A percentile compares a stretch with the other conserved stretches of the same genome.
phyloP scores from a whole-genome alignment of 169 alveolate genomes.

The Eimeria nieschulzi region DNA sequence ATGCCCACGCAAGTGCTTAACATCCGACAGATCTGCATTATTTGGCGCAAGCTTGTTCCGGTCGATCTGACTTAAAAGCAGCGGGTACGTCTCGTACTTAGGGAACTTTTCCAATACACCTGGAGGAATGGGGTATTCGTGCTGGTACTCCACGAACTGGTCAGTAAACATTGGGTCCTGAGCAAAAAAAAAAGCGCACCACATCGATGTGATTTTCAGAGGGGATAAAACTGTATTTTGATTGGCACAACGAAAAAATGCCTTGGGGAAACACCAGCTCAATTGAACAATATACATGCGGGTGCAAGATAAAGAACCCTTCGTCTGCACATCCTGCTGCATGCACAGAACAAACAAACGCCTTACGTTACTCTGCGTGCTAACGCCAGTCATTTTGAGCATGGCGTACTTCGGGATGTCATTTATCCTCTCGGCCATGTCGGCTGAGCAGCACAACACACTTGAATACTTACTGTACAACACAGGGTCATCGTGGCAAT shows the following conservation, averaged over 20 bases:
- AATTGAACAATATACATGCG: background rate
- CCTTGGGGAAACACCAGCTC: background rate
- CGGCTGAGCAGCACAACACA: background rate
- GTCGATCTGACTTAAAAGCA: constrained; percentile 4
- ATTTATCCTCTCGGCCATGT: constrained; percentile 24
- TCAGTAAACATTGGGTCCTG: constrained; percentile 35
- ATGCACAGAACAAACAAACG: background rate
- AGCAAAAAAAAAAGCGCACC: background rate
- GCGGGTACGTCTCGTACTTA: constrained; percentile 37
- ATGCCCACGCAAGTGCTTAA: constrained; percentile 51
- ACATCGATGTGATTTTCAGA: background rate
- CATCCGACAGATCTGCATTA: background rate
- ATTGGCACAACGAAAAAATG: background rate
- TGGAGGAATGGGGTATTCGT: constrained; percentile 27
- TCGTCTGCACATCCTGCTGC: background rate
- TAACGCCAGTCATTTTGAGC: constrained; percentile 41
- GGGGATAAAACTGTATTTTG: background rate
- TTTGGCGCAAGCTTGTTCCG: constrained; percentile 42
- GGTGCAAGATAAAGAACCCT: background rate
- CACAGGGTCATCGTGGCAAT: no score
- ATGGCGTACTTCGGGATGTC: constrained; percentile 16
- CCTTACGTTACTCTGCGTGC: constrained; percentile 23
- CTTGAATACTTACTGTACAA: no score
- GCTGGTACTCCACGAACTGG: constrained; percentile 27
- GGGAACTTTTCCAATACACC: background rate